Conservation (phyloP, 495 filamentous ascomycete species). For the Polyplosphaeria fusca region DNA sequence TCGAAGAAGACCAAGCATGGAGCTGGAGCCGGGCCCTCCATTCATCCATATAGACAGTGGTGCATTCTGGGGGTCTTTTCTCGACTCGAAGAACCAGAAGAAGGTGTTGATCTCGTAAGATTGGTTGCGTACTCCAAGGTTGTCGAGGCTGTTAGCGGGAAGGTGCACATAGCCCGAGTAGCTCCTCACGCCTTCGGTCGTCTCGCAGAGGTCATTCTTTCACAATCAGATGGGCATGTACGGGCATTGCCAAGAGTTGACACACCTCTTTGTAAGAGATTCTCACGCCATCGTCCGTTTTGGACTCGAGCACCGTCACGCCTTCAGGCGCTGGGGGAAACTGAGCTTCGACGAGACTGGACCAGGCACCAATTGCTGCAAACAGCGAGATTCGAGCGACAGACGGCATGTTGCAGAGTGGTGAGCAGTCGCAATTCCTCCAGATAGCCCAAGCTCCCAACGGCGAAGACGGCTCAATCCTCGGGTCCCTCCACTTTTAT, state of each 20-base stretch:
- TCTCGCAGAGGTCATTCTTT: slow-evolving; percentile 36
- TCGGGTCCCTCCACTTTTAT: neutral
- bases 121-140: slow-evolving; percentile 46
- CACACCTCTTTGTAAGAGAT: slow-evolving; percentile 65
- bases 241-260: neutral
- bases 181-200: slow-evolving; percentile 30
- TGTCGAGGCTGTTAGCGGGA: slow-evolving; percentile 48
- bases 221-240: no score
- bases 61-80: slow-evolving; percentile 55
- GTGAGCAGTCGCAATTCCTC: neutral
- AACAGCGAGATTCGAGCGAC: neutral
- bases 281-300: slow-evolving; percentile 55
- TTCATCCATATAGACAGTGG: slow-evolving; percentile 67
- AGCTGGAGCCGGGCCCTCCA: slow-evolving; percentile 33
- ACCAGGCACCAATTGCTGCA: slow-evolving; percentile 15
- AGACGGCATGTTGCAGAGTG: neutral
- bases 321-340: slow-evolving; percentile 57
- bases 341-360: slow-evolving; percentile 40
- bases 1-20: slow-evolving; percentile 23
- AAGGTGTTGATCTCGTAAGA: slow-evolving; percentile 70
- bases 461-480: neutral
- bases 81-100: slow-evolving; percentile 73
- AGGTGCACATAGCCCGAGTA: slow-evolving; percentile 48
- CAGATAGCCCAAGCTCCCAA: neutral
- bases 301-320: slow-evolving; percentile 55